Conservation (phyloP, 2,329 filamentous ascomycete species). For the Didymosphaeria variabile region DNA sequence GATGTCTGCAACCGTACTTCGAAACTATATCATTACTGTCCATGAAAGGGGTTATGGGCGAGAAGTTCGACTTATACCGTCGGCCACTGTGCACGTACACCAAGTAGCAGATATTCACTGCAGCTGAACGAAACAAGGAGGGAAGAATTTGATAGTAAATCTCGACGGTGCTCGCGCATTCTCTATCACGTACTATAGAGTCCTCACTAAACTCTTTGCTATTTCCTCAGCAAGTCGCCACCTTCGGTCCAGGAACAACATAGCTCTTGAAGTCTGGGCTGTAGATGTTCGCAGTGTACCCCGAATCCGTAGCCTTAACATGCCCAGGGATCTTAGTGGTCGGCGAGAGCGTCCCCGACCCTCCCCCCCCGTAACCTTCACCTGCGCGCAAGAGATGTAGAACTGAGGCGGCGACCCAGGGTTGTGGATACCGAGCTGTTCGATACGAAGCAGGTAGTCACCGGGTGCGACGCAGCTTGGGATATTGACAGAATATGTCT, state of each 20-base stretch:
- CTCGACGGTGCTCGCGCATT: background rate
- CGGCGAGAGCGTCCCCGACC: slow-evolving; percentile 33
- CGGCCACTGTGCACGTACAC: too few relatives aligned
- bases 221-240: slow-evolving; percentile 44
- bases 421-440: slow-evolving; percentile 60
- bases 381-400: slow-evolving; percentile 56
- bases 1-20: too few relatives aligned
- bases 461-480: slow-evolving; percentile 54
- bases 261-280: slow-evolving; percentile 47
- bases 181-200: background rate
- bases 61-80: too few relatives aligned
- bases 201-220: background rate
- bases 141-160: background rate
- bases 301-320: slow-evolving; percentile 45
- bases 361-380: slow-evolving; percentile 55
- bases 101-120: background rate
- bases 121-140: background rate
- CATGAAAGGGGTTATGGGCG: too few relatives aligned
- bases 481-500: slow-evolving; percentile 49
- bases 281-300: slow-evolving; percentile 52
- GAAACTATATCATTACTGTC: too few relatives aligned
- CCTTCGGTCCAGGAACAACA: slow-evolving; percentile 47
- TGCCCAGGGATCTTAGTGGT: slow-evolving; percentile 47
- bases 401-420: slow-evolving; percentile 43
- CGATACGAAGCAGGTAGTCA: slow-evolving; percentile 59